Conservation (phyloP, 2,329 filamentous ascomycete species). For the Fusarium haematococcum region DNA sequence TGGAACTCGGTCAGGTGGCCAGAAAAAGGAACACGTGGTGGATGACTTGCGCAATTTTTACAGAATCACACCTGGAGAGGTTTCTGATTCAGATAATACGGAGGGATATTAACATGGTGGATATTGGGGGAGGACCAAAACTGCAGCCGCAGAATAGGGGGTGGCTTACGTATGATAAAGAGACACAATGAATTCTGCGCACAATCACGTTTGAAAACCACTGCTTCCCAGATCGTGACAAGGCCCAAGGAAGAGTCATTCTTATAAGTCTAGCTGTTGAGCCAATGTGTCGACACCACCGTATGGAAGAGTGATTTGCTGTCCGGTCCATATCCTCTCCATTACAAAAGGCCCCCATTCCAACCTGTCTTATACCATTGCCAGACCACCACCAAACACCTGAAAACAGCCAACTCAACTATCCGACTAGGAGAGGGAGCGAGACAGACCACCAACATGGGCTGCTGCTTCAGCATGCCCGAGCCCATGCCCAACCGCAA, state of each 20-base stretch:
- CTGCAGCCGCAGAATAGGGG: not conserved
- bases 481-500: not conserved
- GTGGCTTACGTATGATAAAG: not conserved
- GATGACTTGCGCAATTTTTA: not conserved
- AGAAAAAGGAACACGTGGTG: not conserved
- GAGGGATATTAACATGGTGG: not conserved
- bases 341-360: not conserved
- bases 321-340: not conserved
- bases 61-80: not conserved
- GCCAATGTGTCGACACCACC: not conserved
- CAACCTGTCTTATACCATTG: not conserved
- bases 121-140: not conserved
- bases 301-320: not conserved
- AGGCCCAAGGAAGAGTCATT: not conserved
- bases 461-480: conserved; percentile 16
- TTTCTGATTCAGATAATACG: not conserved
- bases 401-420: not conserved
- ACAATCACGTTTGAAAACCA: not conserved
- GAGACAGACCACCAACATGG: conserved; percentile 3
- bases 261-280: not conserved
- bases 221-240: not conserved
- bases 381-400: not conserved
- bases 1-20: not conserved
- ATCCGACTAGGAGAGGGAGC: not conserved
- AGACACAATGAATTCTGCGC: not conserved